Evolutionary conservation across 768 basidiomycete species (phyloP), one percentile per base, ranked within the genome.

Genomic region (Boletus subparvulus): DNA sequence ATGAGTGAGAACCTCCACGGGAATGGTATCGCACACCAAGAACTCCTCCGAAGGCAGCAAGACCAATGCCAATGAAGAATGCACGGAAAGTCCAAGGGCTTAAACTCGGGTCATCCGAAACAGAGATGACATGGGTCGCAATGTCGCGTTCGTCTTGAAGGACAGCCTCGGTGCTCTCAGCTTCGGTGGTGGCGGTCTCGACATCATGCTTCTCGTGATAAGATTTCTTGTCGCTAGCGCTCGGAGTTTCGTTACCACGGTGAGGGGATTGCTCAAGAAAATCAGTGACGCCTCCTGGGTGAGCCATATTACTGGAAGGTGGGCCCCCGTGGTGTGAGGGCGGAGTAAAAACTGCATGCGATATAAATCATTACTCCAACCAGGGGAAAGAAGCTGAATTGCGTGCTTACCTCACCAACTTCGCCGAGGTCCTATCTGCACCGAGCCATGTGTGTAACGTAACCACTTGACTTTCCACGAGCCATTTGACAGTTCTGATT

Each of bases 51-150:
- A 84, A 69, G 73, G 74, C 10, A 76, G 81, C 72, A 72, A 82
- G 57, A 74, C 78, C 83, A 0, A 82, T 76, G 50, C 83, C 82
- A 13, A 85, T 79, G 35, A 83, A 69, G 65, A 84, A 78, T 16
- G 79, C 73, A 24, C 80, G 75, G 72, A 82, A 76, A 56, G 66
- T 73, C 67, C 71, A 70, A 14, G 69, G 65, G 33, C 59, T 69
- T 6, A 72, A 54, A 39, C 54, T 56, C 13, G 66, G 62, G 30
- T 70, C 64, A 28, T 73, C 74, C 9, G 65, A 51, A 47, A 80
- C 65, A 10, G 71, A 73, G 60, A 83, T 77, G 32, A 83, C 73
- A 61, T 78, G 74, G 1, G 80, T 80, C 46, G 69, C 78, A 28
- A 82, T 74, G 52, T 79, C 81, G 37, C 77, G 75, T 61, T 80